Evolutionary conservation across 768 basidiomycete species (phyloP).

Genomic region (Gelatoporia subvermispora): DNA sequence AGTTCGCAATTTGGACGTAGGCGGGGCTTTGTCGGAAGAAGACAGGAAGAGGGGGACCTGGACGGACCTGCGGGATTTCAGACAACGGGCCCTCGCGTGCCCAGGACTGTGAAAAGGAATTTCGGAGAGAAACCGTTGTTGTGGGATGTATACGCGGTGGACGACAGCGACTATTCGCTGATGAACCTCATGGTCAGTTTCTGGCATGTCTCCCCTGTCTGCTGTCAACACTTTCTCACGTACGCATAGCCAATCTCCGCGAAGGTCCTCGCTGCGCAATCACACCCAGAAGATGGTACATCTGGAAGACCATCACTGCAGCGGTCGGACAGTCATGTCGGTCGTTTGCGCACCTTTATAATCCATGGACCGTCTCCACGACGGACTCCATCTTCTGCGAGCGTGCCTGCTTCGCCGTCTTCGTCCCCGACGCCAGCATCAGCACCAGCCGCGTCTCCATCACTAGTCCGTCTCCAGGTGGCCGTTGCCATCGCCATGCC

Average conservation of each 20-base stretch:
- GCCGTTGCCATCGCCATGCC: constrained; percentile 10
- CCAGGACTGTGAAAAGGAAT: neutral
- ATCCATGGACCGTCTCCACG: constrained; percentile 4
- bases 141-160: constrained; percentile 8
- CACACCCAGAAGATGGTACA: neutral
- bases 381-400: neutral
- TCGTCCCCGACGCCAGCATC: neutral
- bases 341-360: constrained; percentile 3
- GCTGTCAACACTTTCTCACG: neutral
- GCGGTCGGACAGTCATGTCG: neutral
- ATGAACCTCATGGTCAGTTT: neutral
- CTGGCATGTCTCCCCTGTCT: neutral
- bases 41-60: neutral
- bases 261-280: neutral
- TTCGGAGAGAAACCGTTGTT: constrained; percentile 8
- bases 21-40: neutral
- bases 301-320: neutral
- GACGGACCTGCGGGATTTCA: neutral
- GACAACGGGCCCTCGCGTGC: neutral
- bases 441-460: neutral
- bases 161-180: constrained; percentile 4
- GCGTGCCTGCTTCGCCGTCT: neutral
- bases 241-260: constrained; percentile 9
- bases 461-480: constrained; percentile 1
- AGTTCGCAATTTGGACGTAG: neutral